Base-by-base conservation (phyloP, 2,329 filamentous ascomycete genomes). In the Fusarium austroafricanum region DNA sequence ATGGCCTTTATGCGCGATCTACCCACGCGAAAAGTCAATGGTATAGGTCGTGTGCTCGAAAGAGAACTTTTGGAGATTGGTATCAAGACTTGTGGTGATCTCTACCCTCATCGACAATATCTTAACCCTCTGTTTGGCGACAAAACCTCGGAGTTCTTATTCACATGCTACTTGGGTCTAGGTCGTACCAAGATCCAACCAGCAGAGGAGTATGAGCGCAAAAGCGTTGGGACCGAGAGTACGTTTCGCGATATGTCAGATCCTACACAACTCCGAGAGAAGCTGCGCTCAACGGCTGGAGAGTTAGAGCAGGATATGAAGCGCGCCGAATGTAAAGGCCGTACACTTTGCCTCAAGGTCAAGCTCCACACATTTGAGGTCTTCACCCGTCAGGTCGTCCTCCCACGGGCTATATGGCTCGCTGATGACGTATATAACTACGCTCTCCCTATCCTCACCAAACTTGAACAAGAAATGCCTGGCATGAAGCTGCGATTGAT, bases 361-460 rank as follows among this genome's bases (percentile, higher is more conserved):
- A 99, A 99, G 77, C 82, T 98, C 10, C 93, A 97, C 76, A 97
- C 94, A 0, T 99, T 95, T 73, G 94, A 98, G 77, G 92, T 97
- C 20, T 86, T 93, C 51, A 97, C 94, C 0, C 86, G 96, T 31
- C 96, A 99, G 76, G 86, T 88, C 8, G 87, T 92, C 5, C 86
- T 90, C 3, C 90, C 92, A 0, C 91, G 90, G 68, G 89, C 94
- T 0, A 84, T 97, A 2, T 86, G 81, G 47, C 82, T 86, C 8
- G 91, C 93, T 1, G 90, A 95, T 39, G 96, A 99, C 72, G 80
- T 99, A 6, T 98, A 95, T 79, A 89, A 87, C 53, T 92, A 89
- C 73, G 85, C 93, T 0, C 77, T 97, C 2, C 94, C 94, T 0
- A 96, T 99, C 83, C 81, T 99, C 6, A 81, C 85, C 2, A 97